Base-by-base conservation (phyloP, 2,329 filamentous ascomycete genomes). In the Aspergillus piperis region DNA sequence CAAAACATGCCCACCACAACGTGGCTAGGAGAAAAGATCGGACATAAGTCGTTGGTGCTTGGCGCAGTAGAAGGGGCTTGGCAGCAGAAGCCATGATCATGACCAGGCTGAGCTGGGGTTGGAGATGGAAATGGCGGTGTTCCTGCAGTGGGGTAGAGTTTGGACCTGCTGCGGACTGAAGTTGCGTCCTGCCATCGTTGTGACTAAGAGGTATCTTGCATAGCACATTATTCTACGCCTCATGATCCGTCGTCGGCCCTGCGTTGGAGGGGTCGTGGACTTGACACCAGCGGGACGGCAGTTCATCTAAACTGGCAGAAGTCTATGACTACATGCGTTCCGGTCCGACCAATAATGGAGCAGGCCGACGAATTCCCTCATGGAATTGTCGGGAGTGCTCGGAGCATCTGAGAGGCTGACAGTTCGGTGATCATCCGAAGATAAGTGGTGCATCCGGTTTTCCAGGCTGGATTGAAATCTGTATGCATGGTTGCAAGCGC, bases 1-100 rank as follows among this genome's bases (percentile, higher is more conserved):
- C 47, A 57, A 36, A 60, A 48, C 39, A 53, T 48, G 59, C 61
- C 54, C 44, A 59, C 59, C 54, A 62, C 62, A 68, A 68, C 66
- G 65, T 68, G 66, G 66, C 52, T 59, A 64, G 63, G 58, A 58
- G 55, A 59, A 54, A 62, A 61, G 59, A 62, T 62, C 62, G 61
- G 51, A 58, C 47, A 57, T 30, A 52, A 57, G 50, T 57, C 58
- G 53, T 57, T 58, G 61, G 54, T 52, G 42, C 66, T 68, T 68
- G 66, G 66, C 66, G 57, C 59, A 65, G 62, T 50, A 54, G 42
- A 54, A 51, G 41, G 32, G 51, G 32, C 66, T 68, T 65, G 64
- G 66, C 66, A 54, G 58, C 57, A 52, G 59, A 23, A 38, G 60
- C 62, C 60, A 63, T 60, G 23, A 57, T 41, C 36, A 38, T 58